These are phyloP conservation scores for Cymodocea nodosa DNA, from an alignment of 116 monocot species.

Conservation along the genomic window DNA sequence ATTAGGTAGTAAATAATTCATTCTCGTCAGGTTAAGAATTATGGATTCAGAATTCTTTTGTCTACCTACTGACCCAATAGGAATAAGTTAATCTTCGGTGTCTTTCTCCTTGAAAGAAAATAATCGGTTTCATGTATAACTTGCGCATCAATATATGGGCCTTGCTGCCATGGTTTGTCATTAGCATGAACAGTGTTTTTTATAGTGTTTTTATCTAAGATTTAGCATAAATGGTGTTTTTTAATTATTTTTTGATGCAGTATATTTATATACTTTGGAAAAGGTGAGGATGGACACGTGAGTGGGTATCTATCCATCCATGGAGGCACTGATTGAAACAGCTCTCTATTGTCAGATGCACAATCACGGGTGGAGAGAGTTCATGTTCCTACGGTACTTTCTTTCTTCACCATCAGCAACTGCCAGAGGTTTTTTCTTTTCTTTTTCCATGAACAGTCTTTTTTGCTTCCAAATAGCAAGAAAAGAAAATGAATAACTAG, in stretches of 20 bases:
- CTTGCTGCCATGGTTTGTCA: neutral
- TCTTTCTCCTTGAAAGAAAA: neutral
- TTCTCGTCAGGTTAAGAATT: neutral
- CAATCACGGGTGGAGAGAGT: slow-evolving; percentile 26
- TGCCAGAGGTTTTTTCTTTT: neutral
- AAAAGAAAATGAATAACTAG: neutral
- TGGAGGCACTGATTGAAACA: slow-evolving; percentile 5
- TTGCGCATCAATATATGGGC: neutral
- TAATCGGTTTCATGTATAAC: neutral
- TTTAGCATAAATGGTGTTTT: neutral
- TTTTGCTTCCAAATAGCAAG: neutral
- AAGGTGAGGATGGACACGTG: slow-evolving; percentile 15
- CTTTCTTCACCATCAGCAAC: slow-evolving; percentile 10
- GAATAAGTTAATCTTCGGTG: neutral
- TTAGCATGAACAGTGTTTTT: neutral
- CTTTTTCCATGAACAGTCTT: too few species aligned
- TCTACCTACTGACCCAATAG: neutral
- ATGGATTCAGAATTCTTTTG: slow-evolving; percentile 2
- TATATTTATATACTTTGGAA: neutral
- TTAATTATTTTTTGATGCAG: neutral
- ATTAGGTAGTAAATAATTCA: neutral
- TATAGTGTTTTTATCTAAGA: neutral
- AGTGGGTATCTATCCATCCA: slow-evolving; percentile 7
- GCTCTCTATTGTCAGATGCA: slow-evolving; percentile 26
- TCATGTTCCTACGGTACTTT: neutral